A percentile compares a stretch with the other conserved stretches of the same genome.
phyloP scores from a whole-genome alignment of 2,329 filamentous ascomycete genomes.

The Daldinia sp. region DNA sequence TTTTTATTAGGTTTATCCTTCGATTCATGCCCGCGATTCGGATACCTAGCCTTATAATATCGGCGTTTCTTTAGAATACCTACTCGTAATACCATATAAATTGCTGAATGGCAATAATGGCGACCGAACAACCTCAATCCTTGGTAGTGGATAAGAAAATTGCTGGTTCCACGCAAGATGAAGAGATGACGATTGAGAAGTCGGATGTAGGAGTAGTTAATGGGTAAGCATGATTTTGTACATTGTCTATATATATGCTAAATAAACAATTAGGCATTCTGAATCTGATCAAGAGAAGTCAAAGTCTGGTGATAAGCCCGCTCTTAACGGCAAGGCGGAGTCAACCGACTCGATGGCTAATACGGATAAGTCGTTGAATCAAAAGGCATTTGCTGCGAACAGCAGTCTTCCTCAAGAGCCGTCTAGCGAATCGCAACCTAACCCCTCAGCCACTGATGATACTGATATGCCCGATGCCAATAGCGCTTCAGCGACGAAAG shows the following conservation, averaged over 20 bases:
- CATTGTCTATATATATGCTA: not conserved
- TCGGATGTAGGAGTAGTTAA: constrained; percentile 53
- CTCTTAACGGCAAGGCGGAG: constrained; percentile 39
- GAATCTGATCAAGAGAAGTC: constrained; percentile 33
- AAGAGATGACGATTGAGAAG: constrained; percentile 60
- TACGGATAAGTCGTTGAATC: constrained; percentile 32
- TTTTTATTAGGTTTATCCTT: not conserved
- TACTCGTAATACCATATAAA: not conserved
- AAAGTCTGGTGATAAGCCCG: constrained; percentile 32
- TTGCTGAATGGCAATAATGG: constrained; percentile 46
- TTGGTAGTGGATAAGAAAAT: constrained; percentile 39
- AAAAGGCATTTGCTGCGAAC: constrained; percentile 40
- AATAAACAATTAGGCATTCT: constrained; percentile 34
- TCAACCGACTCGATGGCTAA: constrained; percentile 10
- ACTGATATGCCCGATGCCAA: constrained; percentile 36
- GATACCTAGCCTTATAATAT: not conserved
- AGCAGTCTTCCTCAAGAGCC: constrained; percentile 30
- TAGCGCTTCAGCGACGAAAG: constrained; percentile 17
- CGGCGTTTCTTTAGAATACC: not conserved
- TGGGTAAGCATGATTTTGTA: constrained; percentile 60
- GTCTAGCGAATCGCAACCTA: constrained; percentile 20
- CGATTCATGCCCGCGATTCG: constrained; percentile 9
- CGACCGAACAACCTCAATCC: constrained; percentile 45
- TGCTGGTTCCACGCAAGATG: constrained; percentile 21
- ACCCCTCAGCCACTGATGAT: constrained; percentile 10